These are phyloP conservation scores for Royoungia palumana DNA, from an alignment of 768 basidiomycete genomes.

Conservation along the genomic window DNA sequence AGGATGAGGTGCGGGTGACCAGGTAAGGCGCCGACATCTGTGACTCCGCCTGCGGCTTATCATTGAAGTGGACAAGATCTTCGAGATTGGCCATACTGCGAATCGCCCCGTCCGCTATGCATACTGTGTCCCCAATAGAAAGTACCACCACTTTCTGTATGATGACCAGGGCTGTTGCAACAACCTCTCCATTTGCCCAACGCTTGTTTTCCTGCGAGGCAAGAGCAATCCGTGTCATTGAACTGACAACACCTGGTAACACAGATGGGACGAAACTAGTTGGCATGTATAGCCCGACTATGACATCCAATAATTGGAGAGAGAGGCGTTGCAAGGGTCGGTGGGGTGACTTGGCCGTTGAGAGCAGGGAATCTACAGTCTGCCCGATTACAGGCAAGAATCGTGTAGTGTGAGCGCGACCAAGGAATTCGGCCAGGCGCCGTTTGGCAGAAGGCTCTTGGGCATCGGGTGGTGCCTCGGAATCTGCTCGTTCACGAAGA, in stretches of 20 bases:
- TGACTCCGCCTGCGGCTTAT: constrained; percentile 9
- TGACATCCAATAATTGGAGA: constrained; percentile 51
- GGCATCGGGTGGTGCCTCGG: constrained; percentile 38
- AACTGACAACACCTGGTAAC: constrained; percentile 80
- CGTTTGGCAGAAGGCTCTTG: constrained; percentile 9
- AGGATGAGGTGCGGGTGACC: constrained; percentile 64
- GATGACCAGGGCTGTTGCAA: constrained; percentile 53
- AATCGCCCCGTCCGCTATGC: constrained; percentile 57
- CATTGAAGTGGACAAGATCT: constrained; percentile 46
- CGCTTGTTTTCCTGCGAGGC: constrained; percentile 51
- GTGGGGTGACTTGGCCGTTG: constrained; percentile 51
- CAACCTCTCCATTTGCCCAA: constrained; percentile 72
- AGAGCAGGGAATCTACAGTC: constrained; percentile 72
- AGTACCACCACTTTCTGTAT: constrained; percentile 53
- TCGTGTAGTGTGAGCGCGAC: constrained; percentile 39
- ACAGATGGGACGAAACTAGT: constrained; percentile 61
- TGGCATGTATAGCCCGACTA: constrained; percentile 49
- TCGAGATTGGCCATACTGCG: constrained; percentile 56
- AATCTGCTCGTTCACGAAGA: constrained; percentile 47
- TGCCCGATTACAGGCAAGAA: constrained; percentile 82
- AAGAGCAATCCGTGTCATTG: constrained; percentile 68
- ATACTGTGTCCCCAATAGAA: constrained; percentile 66
- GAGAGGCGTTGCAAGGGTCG: constrained; percentile 61
- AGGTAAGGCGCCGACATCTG: constrained; percentile 38
- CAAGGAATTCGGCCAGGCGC: constrained; percentile 40